Evolutionary conservation across 129 eudicot species (phyloP), one percentile per base, ranked within the genome.

Genomic region (Lactuca sativa): DNA sequence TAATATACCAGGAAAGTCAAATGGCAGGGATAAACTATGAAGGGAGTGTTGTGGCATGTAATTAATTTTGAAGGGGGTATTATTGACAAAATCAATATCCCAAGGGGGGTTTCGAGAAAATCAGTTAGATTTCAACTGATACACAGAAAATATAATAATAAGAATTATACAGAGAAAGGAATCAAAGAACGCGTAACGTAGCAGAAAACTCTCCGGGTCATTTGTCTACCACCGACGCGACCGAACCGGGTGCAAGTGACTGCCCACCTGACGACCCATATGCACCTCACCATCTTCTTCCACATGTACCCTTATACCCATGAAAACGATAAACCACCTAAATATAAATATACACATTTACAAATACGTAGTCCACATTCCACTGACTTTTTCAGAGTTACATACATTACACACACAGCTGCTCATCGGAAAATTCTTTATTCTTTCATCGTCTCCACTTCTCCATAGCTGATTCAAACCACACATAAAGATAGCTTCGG

Each of bases 161-260:
- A 14, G 15, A 33, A 59, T 11, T 0, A 30, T 9, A 40, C 9
- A 38, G 13, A 18, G 53, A 33, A 9, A 31, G 51, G 43, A 62
- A 72, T 69, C 53, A 74, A 65, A 70, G 71, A 65, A 64, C 56
- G 78, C 72, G 78, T 74, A 74, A 56, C 72, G 78, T 74, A 74
- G 78, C 78, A 51, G 78, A 64, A 74, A 74, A 44, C 78, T 12
- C 25, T 17, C 65, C 55, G 30, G 49, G 66, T 74, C 66, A 74
- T 56, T 74, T 74, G 78, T 74, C 72, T 56, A 65, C 49, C 78
- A 74, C 78, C 78, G 78, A 74, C 66, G 72, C 49, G 59, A 74
- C 72, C 78, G 65, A 74, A 74, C 72, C 72, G 59, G 59, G 52
- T 74, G 78, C 64, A 44, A 33, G 48, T 73, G 78, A 74, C 78